phyloP scores from a whole-genome alignment of 1,139 yeast genomes.

The Hyphopichia pseudoburtonii region DNA sequence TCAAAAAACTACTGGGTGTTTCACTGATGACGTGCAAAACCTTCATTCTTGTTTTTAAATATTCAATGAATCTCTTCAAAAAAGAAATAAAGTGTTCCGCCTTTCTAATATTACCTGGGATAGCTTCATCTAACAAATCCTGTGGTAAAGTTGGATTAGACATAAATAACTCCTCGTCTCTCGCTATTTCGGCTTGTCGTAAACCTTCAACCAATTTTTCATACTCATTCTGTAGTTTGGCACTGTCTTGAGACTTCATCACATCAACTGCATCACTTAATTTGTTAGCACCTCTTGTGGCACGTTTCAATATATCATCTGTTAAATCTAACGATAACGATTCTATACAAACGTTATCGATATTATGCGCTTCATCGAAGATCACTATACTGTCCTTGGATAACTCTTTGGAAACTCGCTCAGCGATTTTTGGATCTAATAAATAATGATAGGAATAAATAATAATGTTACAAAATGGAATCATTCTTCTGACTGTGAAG shows the following conservation, averaged over 20 bases:
- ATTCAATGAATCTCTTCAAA: slow-evolving; percentile 87
- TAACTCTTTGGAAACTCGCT: slow-evolving; percentile 86
- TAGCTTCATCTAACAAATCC: slow-evolving; percentile 85
- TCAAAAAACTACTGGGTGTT: slow-evolving; percentile 89
- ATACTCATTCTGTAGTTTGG: slow-evolving; percentile 83
- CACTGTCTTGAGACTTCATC: slow-evolving; percentile 79
- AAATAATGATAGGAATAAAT: slow-evolving; percentile 96
- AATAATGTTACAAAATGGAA: slow-evolving; percentile 88
- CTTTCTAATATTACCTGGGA: slow-evolving; percentile 94
- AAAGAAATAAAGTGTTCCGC: slow-evolving; percentile 97
- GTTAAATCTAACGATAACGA: slow-evolving; percentile 79
- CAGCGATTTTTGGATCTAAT: slow-evolving; percentile 95
- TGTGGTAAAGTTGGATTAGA: slow-evolving; percentile 85
- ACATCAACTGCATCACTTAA: slow-evolving; percentile 75
- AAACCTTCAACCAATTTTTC: slow-evolving; percentile 88
- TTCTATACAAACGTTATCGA: slow-evolving; percentile 97
- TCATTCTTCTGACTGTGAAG: slow-evolving; percentile 97
- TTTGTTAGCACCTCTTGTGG: slow-evolving; percentile 71
- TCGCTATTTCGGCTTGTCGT: slow-evolving; percentile 69
- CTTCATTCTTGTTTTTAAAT: slow-evolving; percentile 95
- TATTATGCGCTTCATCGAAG: slow-evolving; percentile 97
- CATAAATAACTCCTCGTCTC: slow-evolving; percentile 80
- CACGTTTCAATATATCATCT: slow-evolving; percentile 46
- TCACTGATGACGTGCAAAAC: slow-evolving; percentile 95
- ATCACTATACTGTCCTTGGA: slow-evolving; percentile 92